Conservation (phyloP, 495 filamentous ascomycete species). For the Zalerion maritima region DNA sequence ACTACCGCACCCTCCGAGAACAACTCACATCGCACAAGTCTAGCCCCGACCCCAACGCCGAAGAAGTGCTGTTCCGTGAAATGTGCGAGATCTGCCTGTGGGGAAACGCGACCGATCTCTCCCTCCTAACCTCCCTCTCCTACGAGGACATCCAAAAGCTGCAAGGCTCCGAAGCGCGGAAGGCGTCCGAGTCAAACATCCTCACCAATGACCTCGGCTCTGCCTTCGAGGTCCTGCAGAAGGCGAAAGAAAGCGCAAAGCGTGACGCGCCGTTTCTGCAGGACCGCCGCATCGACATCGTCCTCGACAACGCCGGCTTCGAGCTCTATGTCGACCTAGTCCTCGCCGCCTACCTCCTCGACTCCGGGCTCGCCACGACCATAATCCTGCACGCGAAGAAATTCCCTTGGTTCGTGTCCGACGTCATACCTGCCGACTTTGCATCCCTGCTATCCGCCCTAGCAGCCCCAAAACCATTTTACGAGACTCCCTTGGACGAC, state of each 20-base stretch:
- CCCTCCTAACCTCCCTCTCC: conserved; percentile 72
- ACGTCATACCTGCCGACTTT: conserved; percentile 80
- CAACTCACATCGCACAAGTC: conserved; percentile 31
- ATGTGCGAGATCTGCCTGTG: conserved; percentile 96
- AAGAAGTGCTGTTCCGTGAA: conserved; percentile 68
- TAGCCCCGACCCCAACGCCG: conserved; percentile 39
- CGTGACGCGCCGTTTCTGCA: too few species aligned
- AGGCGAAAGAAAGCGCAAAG: conserved; percentile 45
- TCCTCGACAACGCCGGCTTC: conserved; percentile 93
- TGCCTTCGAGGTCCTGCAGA: conserved; percentile 56
- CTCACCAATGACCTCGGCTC: conserved; percentile 64
- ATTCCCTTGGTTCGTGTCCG: conserved; percentile 95
- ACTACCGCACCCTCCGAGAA: conserved; percentile 48
- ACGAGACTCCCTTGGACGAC: conserved; percentile 54
- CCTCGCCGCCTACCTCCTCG: conserved; percentile 75
- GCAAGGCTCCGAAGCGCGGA: conserved; percentile 75
- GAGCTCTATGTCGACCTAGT: conserved; percentile 92
- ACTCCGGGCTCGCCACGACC: conserved; percentile 64
- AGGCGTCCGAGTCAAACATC: conserved; percentile 75
- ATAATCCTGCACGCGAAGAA: conserved; percentile 87
- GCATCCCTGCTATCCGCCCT: conserved; percentile 60
- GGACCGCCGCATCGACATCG: conserved; percentile 67
- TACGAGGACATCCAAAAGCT: conserved; percentile 96
- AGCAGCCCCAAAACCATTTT: conserved; percentile 61
- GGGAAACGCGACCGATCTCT: conserved; percentile 95